phyloP scores from a whole-genome alignment of 2,329 filamentous ascomycete genomes.

The Colletotrichum sojae region DNA sequence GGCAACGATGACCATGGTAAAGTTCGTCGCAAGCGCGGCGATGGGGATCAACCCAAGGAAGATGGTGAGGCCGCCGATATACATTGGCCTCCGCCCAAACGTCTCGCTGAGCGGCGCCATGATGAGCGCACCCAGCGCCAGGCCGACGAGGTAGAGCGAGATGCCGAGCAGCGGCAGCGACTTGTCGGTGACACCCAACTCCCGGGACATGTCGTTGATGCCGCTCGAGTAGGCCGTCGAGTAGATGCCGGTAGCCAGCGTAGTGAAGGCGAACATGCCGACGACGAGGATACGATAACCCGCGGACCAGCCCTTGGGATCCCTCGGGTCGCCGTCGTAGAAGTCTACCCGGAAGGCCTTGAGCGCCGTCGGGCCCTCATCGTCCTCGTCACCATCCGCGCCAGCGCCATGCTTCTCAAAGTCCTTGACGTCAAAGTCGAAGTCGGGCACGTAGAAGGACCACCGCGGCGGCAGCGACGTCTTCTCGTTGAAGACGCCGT shows the following conservation, averaged over 20 bases:
- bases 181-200: conserved; percentile 44
- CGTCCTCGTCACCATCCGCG: not conserved
- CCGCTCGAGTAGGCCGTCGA: conserved; percentile 32
- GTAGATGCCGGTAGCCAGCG: conserved; percentile 34
- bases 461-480: conserved; percentile 40
- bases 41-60: conserved; percentile 71
- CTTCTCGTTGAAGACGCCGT: conserved; percentile 41
- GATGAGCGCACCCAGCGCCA: conserved; percentile 71
- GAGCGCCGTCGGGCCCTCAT: conserved; percentile 15
- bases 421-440: conserved; percentile 40
- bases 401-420: conserved; percentile 20
- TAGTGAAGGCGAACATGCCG: conserved; percentile 37
- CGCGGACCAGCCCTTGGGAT: conserved; percentile 56
- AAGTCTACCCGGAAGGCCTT: conserved; percentile 72
- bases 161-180: conserved; percentile 71
- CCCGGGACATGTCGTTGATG: conserved; percentile 24
- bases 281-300: conserved; percentile 28
- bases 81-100: conserved; percentile 68
- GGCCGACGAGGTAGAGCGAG: conserved; percentile 73
- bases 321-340: conserved; percentile 64
- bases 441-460: conserved; percentile 43
- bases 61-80: conserved; percentile 65
- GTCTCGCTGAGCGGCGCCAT: conserved; percentile 71
- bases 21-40: conserved; percentile 57
- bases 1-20: conserved; percentile 67